Evolutionary conservation across 2,329 filamentous ascomycete species (phyloP), one percentile per base, ranked within the genome.

Genomic region (Ceratocystis huliohia): DNA sequence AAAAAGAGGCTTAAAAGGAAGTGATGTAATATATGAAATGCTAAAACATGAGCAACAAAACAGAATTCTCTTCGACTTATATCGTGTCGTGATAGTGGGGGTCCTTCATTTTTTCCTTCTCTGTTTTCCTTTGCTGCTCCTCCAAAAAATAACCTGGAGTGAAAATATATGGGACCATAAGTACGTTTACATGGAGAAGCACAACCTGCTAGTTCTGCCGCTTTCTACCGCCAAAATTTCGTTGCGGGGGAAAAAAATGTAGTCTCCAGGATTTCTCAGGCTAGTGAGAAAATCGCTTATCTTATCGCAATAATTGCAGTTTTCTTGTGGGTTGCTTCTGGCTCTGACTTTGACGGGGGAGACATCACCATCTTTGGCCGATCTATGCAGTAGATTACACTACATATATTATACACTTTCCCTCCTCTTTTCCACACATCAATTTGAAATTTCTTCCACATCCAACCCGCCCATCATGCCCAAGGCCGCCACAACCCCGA

Each of bases 401-500:
- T 41, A 41, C 37, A 41, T 41, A 41, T 41, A 41, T 41, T 41
- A 15, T 41, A 65, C 13, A 22, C 30, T 17, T 10, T 28, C 37
- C 20, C 8, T 45, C n/a, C 15, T 44, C 7, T 41, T 30, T 61
- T 8, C 17, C 33, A 2, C 41, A 33, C 1, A 63, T 61, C 48
- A 50, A 48, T 1, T 25, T 22, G n/a, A 50, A 61, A 41, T 17
- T 3, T 48, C 41, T 44, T 22, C 30, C 5, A 44, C n/a, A 15
- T 56, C 64, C 20, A 59, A 15, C 20, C 22, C 56, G 30, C 33
- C 61, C 71, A 78, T 70, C 68, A 96, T 96, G 92, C 91, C 91
- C 46, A 96, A 96, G 79, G 85, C 87, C 62, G 83, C 80, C 33
- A 80, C 84, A 20, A 81, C 79, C 70, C 80, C 80, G 67, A 78